A percentile compares a stretch with the other conserved stretches of the same genome.
These are phyloP conservation scores for Pseudogymnoascus sp. DNA, from an alignment of 2,329 filamentous ascomycete species.

Conservation along the genomic window DNA sequence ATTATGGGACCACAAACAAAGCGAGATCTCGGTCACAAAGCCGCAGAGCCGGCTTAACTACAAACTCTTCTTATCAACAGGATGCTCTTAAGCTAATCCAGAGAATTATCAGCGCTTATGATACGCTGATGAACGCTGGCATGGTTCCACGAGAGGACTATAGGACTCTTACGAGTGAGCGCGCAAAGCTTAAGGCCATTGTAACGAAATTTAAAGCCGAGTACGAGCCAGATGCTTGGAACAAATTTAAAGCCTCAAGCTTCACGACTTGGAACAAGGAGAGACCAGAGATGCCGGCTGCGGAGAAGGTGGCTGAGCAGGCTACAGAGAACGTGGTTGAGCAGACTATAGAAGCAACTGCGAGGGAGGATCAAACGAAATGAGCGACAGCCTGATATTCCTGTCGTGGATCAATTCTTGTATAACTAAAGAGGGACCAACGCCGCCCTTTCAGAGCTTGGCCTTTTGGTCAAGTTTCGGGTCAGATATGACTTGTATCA, in stretches of 20 bases:
- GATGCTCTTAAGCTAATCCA: slow-evolving; percentile 21
- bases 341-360: neutral
- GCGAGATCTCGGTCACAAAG: neutral
- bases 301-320: neutral
- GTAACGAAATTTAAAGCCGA: slow-evolving; percentile 23
- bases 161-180: slow-evolving; percentile 17
- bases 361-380: neutral
- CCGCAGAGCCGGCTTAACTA: neutral
- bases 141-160: slow-evolving; percentile 20
- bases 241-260: slow-evolving; percentile 12
- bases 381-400: neutral
- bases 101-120: slow-evolving; percentile 27
- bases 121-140: slow-evolving; percentile 23
- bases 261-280: slow-evolving; percentile 21
- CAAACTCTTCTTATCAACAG: slow-evolving; percentile 9
- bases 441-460: neutral
- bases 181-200: slow-evolving; percentile 30
- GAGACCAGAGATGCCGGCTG: slow-evolving; percentile 13
- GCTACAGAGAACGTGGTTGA: neutral
- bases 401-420: neutral
- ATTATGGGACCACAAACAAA: slow-evolving; percentile 16
- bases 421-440: slow-evolving; percentile 1
- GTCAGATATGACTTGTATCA: slow-evolving; percentile 2
- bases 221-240: slow-evolving; percentile 9
- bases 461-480: neutral